Conservation (phyloP, 1,284 basidiomycete species). For the Meira miltonrushii region DNA sequence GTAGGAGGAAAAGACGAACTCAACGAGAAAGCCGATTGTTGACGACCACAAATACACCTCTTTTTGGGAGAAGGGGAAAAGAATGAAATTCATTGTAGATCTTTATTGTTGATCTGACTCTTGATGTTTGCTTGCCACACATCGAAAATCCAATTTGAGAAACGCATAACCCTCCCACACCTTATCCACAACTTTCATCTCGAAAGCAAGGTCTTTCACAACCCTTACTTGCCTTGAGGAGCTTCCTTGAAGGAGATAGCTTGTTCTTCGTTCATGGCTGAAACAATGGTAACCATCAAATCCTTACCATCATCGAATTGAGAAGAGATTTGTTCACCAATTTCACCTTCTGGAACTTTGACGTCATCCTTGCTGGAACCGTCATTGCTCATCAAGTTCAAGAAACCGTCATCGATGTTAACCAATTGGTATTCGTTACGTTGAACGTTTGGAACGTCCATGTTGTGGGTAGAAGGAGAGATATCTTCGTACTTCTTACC, state of each 20-base stretch:
- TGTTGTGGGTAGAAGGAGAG: conserved; percentile 95
- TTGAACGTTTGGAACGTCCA: conserved; percentile 93
- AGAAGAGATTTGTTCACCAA: conserved; percentile 69
- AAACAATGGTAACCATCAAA: conserved; percentile 73
- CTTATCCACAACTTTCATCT: neutral
- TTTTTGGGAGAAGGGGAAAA: too few species aligned
- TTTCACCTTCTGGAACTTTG: conserved; percentile 77
- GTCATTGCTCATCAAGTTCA: conserved; percentile 86
- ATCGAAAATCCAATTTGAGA: too few species aligned
- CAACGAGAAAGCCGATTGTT: too few species aligned
- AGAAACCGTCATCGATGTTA: conserved; percentile 63
- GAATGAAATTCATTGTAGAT: too few species aligned
- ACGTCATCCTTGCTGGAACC: conserved; percentile 90
- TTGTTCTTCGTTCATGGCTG: conserved; percentile 88
- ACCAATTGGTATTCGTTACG: conserved; percentile 91
- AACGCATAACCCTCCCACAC: neutral
- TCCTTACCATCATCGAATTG: conserved; percentile 86
- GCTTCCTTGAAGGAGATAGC: conserved; percentile 63
- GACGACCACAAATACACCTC: too few species aligned
- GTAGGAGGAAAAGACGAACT: neutral
- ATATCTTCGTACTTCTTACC: conserved; percentile 70
- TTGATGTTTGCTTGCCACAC: too few species aligned
- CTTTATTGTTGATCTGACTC: too few species aligned
- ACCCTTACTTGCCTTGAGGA: conserved; percentile 9
- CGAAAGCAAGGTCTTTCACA: neutral